Conservation (phyloP, 2,329 filamentous ascomycete species). For the Sporothrix dimorphospora region DNA sequence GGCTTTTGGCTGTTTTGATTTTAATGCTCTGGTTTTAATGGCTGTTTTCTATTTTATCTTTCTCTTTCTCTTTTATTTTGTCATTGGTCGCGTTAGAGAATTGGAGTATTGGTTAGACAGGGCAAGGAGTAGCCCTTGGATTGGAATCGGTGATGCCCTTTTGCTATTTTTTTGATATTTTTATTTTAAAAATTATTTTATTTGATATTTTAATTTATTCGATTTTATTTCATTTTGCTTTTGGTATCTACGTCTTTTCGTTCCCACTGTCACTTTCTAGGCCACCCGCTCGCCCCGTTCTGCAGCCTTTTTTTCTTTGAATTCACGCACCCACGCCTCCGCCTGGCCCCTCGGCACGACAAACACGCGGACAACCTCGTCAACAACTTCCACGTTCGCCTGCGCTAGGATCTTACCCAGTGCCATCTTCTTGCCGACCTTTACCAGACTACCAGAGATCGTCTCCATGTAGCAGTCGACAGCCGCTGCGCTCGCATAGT, state of each 20-base stretch:
- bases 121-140: background rate
- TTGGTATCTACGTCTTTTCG: background rate
- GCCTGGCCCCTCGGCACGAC: conserved; percentile 75
- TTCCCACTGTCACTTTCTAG: background rate
- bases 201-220: no score
- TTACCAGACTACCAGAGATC: conserved; percentile 74
- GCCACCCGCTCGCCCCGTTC: conserved; percentile 44
- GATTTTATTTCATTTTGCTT: background rate
- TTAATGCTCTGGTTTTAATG: background rate
- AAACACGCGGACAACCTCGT: conserved; percentile 81
- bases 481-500: conserved; percentile 69
- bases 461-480: conserved; percentile 95
- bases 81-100: background rate
- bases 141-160: no score
- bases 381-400: conserved; percentile 83
- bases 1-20: background rate
- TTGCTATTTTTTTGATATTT: conserved; percentile 19
- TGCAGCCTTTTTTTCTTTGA: conserved; percentile 72
- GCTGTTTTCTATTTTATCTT: background rate
- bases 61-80: background rate
- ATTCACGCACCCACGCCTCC: conserved; percentile 77
- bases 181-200: background rate
- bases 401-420: conserved; percentile 71
- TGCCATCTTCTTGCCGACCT: conserved; percentile 82
- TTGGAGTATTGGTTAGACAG: background rate